A percentile compares a stretch with the other conserved stretches of the same genome.
Conservation (phyloP, 352 stramenopile species). For the Plasmopara viticola region DNA sequence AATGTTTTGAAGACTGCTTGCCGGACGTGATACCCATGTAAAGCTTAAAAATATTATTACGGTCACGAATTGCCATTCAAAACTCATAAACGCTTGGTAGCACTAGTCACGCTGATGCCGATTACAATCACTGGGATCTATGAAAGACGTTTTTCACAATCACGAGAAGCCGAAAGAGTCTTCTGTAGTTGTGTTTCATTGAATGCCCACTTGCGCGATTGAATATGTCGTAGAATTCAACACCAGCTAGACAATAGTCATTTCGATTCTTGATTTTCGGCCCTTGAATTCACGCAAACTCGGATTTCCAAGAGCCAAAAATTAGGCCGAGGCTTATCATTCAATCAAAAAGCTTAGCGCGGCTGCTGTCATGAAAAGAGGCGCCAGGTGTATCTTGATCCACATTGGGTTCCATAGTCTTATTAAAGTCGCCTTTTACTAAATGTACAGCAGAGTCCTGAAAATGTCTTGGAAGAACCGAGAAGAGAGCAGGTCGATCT, state of each 20-base stretch:
- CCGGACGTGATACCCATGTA: constrained; percentile 2
- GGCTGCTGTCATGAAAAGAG: background rate
- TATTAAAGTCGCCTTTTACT: background rate
- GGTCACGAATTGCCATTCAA: background rate
- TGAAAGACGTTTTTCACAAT: background rate
- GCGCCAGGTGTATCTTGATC: background rate
- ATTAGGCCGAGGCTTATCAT: background rate
- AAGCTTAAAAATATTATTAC: constrained; percentile 7
- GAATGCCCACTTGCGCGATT: background rate
- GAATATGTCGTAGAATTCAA: background rate
- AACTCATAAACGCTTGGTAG: constrained; percentile 3
- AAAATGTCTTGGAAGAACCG: background rate
- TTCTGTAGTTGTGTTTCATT: background rate
- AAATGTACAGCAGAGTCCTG: background rate
- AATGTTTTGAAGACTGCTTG: background rate
- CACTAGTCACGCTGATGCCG: background rate
- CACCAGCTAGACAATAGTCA: background rate
- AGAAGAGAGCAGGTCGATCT: background rate
- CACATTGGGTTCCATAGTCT: background rate
- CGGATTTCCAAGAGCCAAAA: background rate
- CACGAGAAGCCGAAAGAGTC: background rate
- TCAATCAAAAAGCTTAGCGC: background rate
- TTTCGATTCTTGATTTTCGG: background rate
- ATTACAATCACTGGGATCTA: background rate
- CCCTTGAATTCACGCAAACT: background rate